Evolutionary conservation across 2,329 filamentous ascomycete species (phyloP).

Genomic region (Allantophomopsis lycopodina): DNA sequence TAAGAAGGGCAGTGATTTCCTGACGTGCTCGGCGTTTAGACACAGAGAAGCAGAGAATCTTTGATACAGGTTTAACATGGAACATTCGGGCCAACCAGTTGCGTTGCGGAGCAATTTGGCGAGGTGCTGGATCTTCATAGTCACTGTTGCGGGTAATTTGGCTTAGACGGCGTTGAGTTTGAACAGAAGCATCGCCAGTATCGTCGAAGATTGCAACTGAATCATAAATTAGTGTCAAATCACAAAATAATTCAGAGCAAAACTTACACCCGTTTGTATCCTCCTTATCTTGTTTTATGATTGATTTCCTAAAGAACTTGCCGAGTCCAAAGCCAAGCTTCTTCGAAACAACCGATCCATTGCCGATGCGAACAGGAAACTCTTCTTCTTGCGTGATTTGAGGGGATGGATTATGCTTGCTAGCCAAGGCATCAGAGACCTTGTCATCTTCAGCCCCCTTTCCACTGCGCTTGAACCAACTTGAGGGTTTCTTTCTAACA

Average conservation of each 20-base stretch:
- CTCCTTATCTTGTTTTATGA: constrained; percentile 2
- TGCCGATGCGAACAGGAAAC: too few species aligned
- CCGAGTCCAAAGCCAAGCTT: constrained; percentile 16
- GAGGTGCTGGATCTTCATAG: constrained; percentile 19
- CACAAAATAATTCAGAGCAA: not conserved
- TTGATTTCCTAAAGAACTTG: constrained; percentile 14
- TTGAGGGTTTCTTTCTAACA: constrained; percentile 14
- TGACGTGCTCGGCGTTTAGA: constrained; percentile 61
- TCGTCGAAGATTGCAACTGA: constrained; percentile 13
- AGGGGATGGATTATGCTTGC: constrained; percentile 3
- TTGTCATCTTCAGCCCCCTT: constrained; percentile 9
- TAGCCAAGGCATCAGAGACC: constrained; percentile 3
- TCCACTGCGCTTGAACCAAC: constrained; percentile 18
- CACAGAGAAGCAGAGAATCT: constrained; percentile 62
- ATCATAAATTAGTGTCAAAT: constrained; percentile 3
- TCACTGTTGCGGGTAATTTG: constrained; percentile 20
- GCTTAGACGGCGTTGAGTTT: constrained; percentile 8
- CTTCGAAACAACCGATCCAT: constrained; percentile 5
- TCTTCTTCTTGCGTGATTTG: too few species aligned
- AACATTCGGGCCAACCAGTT: constrained; percentile 87
- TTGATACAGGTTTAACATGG: constrained; percentile 71
- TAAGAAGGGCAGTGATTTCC: constrained; percentile 62
- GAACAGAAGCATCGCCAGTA: constrained; percentile 10
- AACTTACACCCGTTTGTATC: constrained; percentile 10
- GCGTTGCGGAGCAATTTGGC: constrained; percentile 51